phyloP scores from a whole-genome alignment of 2,329 filamentous ascomycete species.

The Aspergillus calidoustus region DNA sequence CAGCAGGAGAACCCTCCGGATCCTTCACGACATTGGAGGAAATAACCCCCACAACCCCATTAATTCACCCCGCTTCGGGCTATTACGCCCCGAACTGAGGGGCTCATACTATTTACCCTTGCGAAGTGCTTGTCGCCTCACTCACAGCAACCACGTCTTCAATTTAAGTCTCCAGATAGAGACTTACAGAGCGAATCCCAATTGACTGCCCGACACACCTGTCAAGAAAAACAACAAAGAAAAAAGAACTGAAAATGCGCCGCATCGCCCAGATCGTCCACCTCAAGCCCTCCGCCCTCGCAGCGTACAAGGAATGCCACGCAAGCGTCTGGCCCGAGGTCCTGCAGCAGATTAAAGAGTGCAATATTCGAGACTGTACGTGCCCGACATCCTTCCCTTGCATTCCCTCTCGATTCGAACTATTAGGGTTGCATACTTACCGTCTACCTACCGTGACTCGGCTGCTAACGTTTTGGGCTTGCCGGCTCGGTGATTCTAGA shows the following conservation, averaged over 20 bases:
- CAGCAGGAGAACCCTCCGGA: not conserved
- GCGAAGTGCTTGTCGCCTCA: not conserved
- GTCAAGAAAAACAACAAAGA: not conserved
- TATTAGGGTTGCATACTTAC: not conserved
- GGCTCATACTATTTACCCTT: not conserved
- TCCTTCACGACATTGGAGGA: not conserved
- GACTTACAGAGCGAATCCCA: not conserved
- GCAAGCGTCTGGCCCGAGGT: constrained; percentile 78
- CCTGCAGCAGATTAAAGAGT: constrained; percentile 73
- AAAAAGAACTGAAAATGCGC: constrained; percentile 21
- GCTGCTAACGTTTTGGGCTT: not conserved
- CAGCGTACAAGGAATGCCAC: constrained; percentile 75
- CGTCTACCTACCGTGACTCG: not conserved
- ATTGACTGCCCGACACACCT: not conserved
- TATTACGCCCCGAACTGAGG: constrained; percentile 15
- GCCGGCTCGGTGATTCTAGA: constrained; percentile 50
- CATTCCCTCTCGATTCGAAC: not conserved
- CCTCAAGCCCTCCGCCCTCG: constrained; percentile 68
- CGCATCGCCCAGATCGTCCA: constrained; percentile 74
- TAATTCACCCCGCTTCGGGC: not conserved
- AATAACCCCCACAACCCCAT: not conserved
- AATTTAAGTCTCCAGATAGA: not conserved
- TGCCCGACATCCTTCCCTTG: not conserved
- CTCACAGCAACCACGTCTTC: not conserved
- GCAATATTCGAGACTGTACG: constrained; percentile 74